These are phyloP conservation scores for Saccharomycopsis oosterbeekiorum DNA, from an alignment of 805 yeast species.

Conservation along the genomic window DNA sequence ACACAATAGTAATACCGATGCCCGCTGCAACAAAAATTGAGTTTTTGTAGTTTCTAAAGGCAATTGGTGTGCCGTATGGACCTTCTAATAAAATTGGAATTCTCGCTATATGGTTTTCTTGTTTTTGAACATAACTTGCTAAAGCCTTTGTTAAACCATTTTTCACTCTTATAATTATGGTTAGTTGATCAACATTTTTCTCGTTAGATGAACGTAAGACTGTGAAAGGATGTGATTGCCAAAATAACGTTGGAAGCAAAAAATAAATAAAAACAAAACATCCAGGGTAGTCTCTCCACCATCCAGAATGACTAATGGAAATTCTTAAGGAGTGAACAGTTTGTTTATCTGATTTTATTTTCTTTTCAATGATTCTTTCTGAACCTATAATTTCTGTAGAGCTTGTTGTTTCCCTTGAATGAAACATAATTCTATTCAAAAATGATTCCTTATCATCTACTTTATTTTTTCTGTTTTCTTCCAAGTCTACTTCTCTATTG, in stretches of 20 bases:
- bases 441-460: background rate
- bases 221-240: conserved; percentile 54
- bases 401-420: background rate
- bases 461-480: background rate
- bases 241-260: conserved; percentile 35
- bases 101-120: conserved; percentile 21
- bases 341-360: background rate
- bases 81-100: conserved; percentile 47
- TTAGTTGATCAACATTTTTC: conserved; percentile 27
- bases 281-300: conserved; percentile 36
- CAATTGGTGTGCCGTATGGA: conserved; percentile 52
- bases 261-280: conserved; percentile 38
- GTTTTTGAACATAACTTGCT: conserved; percentile 23
- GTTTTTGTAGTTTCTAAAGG: conserved; percentile 40
- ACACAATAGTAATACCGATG: conserved; percentile 59
- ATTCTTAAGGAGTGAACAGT: conserved; percentile 33
- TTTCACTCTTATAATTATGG: conserved; percentile 36
- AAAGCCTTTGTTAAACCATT: conserved; percentile 36
- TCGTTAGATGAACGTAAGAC: conserved; percentile 30
- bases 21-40: conserved; percentile 64
- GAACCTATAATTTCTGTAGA: background rate
- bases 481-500: background rate
- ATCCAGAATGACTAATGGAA: conserved; percentile 34
- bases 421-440: background rate
- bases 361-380: no score